Conservation (phyloP, 352 stramenopile genomes). For the Globisporangium iwayamae region DNA sequence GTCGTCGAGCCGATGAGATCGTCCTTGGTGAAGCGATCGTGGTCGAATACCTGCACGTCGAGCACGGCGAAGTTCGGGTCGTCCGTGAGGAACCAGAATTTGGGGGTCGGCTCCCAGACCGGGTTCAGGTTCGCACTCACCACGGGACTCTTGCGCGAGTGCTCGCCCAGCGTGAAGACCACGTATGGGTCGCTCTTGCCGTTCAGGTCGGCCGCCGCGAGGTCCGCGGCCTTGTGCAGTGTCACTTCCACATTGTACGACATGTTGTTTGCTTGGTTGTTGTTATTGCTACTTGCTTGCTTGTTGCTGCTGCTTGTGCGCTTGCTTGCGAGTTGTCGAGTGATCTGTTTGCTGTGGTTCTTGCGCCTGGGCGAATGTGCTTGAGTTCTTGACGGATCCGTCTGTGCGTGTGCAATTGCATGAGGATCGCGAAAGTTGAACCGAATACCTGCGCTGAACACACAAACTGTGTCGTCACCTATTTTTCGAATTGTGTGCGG, state of each 20-base stretch:
- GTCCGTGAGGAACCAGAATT: slow-evolving; percentile 62
- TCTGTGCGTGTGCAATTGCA: background rate
- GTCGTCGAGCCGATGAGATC: slow-evolving; percentile 66
- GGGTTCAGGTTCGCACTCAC: slow-evolving; percentile 58
- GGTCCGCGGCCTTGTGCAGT: slow-evolving; percentile 61
- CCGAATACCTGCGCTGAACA: background rate
- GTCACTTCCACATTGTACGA: slow-evolving; percentile 70
- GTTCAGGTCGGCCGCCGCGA: slow-evolving; percentile 73
- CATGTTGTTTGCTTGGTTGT: slow-evolving; percentile 6
- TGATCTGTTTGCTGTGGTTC: slow-evolving; percentile 4
- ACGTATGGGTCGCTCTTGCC: slow-evolving; percentile 86
- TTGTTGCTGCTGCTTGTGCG: background rate
- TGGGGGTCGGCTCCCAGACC: slow-evolving; percentile 62
- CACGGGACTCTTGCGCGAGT: slow-evolving; percentile 66
- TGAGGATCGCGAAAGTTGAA: background rate
- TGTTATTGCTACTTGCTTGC: background rate
- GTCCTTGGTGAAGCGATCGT: slow-evolving; percentile 74
- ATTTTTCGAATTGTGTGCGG: background rate
- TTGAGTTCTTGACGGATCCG: slow-evolving; percentile 1
- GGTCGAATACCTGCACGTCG: slow-evolving; percentile 67
- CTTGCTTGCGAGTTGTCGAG: slow-evolving; percentile 7
- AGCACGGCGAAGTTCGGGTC: slow-evolving; percentile 50
- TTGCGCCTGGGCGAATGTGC: background rate
- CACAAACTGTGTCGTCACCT: background rate
- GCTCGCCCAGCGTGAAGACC: slow-evolving; percentile 62